Evolutionary conservation across 768 basidiomycete genomes (phyloP), one percentile per base, ranked within the genome.

Genomic region (Myochromella boudieri): DNA sequence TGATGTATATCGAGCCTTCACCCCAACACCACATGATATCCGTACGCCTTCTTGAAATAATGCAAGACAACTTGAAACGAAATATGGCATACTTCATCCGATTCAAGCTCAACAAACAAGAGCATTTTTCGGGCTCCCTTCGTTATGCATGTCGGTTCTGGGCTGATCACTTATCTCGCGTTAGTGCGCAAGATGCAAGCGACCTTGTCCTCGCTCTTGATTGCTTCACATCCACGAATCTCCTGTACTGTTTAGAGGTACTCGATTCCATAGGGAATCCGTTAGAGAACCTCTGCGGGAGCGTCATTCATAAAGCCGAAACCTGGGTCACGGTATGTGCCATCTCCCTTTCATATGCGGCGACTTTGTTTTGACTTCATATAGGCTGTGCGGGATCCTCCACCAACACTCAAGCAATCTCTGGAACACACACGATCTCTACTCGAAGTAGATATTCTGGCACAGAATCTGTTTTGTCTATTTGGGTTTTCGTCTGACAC

Each of bases 1-100:
- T 18, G n/a, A 54, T 54, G 45, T 54, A 54, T 21, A 34, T 54
- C 22, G 53, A 54, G 29, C 53, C 53, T 15, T 34, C 53, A 7
- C 48, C 48, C 14, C 53, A 54, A 11, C 53, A 54, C 39, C 48
- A 24, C 39, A 36, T 41, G 17, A 40, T 54, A 6, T 31, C 48
- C 37, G 20, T 43, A 20, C 48, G 53, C 11, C 49, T 50, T 8
- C 39, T 54, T 9, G 48, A 54, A 18, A 50, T 54, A 10, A 54
- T 54, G 53, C 44, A 37, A 26, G 41, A 54, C 10, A 48, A 48
- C 21, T 48, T 54, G 11, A 54, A 50, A 33, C 44, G 29, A 8
- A 54, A 54, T 11, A 53, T 53, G 52, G 44, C 44, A 12, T 53
- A 53, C 24, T 45, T 49, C 18, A 54, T 54, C 18, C 48, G 53